Conservation (phyloP, 78 protist species). For the Creolimax fragrantissima region DNA sequence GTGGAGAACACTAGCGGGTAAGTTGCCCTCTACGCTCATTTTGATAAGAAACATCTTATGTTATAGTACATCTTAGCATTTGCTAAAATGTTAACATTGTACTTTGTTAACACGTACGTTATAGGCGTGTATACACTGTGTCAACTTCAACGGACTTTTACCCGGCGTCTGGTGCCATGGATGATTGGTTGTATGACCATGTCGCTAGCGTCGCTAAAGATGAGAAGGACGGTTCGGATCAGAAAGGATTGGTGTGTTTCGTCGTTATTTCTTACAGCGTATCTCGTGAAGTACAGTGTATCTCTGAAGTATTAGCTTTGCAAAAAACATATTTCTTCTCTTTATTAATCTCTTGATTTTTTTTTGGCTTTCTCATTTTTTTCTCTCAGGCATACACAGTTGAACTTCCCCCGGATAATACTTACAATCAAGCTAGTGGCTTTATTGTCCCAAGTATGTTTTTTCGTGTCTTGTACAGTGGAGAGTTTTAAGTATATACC, state of each 20-base stretch:
- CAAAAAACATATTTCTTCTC: neutral
- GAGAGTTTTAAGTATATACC: too few species aligned
- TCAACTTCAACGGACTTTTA: neutral
- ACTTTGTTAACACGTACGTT: too few species aligned
- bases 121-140: neutral
- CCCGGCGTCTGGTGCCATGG: neutral
- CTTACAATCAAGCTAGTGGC: neutral
- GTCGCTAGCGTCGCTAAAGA: neutral
- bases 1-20: too few species aligned
- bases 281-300: neutral
- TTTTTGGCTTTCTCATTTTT: neutral
- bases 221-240: neutral
- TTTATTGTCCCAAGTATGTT: neutral
- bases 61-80: too few species aligned
- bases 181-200: neutral
- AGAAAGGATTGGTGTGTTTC: neutral
- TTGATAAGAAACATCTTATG: too few species aligned
- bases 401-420: neutral
- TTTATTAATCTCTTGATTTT: neutral
- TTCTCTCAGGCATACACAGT: neutral
- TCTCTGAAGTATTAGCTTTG: neutral
- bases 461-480: too few species aligned
- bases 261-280: too few species aligned
- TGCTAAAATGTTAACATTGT: too few species aligned
- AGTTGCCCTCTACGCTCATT: too few species aligned